These are phyloP conservation scores for Escallonia rubra DNA, from an alignment of 129 eudicot species.

Conservation along the genomic window DNA sequence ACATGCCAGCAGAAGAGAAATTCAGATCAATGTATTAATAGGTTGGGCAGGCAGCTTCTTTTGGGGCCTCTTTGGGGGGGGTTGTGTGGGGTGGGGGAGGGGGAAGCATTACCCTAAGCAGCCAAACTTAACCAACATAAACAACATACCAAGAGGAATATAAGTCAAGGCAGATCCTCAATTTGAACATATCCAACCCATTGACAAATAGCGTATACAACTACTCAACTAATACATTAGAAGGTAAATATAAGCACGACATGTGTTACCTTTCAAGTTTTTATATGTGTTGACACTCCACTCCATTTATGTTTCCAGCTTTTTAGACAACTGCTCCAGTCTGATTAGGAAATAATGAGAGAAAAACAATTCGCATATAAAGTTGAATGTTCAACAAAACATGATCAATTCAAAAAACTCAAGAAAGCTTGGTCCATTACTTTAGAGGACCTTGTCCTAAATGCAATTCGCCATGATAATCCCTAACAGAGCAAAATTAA, in stretches of 20 bases:
- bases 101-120: not conserved
- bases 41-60: not conserved
- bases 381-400: not conserved
- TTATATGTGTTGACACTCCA: conserved; percentile 63
- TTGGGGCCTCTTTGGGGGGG: too few species aligned
- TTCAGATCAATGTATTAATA: not conserved
- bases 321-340: conserved; percentile 42
- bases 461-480: not conserved
- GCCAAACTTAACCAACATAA: conserved; percentile 3
- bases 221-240: not conserved
- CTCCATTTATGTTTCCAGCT: conserved; percentile 53
- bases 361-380: conserved; percentile 8
- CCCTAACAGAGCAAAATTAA: not conserved
- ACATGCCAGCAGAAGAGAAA: not conserved
- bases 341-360: conserved; percentile 22
- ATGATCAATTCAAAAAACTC: conserved; percentile 3
- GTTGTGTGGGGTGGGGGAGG: too few species aligned
- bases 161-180: not conserved
- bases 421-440: not conserved
- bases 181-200: not conserved
- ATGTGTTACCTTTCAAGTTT: conserved; percentile 57
- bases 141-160: conserved; percentile 3
- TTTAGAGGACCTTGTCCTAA: conserved; percentile 5
- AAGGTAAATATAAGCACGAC: conserved; percentile 8
- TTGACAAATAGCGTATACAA: not conserved